A percentile compares a stretch with the other conserved stretches of the same genome.
Conservation (phyloP, 257 asterid genomes). For the Solanum pimpinellifolium region DNA sequence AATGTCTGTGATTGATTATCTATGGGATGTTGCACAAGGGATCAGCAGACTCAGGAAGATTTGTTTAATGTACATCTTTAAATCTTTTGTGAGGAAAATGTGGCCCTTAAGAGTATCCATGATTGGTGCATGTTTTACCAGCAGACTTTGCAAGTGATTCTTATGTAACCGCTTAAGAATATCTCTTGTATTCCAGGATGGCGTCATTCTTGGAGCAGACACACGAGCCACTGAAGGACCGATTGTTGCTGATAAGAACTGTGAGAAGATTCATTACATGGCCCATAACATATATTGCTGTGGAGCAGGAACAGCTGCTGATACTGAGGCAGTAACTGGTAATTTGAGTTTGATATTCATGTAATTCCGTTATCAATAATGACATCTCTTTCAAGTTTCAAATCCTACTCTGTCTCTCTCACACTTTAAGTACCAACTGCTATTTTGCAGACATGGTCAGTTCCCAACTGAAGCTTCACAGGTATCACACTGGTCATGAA, state of each 20-base stretch:
- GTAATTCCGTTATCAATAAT: background rate
- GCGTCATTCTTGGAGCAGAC: constrained; percentile 97
- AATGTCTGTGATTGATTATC: background rate
- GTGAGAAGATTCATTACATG: constrained; percentile 91
- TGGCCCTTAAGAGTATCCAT: background rate
- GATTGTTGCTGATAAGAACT: constrained; percentile 94
- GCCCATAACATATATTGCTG: constrained; percentile 77
- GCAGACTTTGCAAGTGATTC: background rate
- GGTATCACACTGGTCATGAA: constrained; percentile 83
- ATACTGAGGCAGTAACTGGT: constrained; percentile 95
- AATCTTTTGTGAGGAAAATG: background rate
- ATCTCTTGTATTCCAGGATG: constrained; percentile 49
- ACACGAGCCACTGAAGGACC: constrained; percentile 98
- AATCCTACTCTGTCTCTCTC: background rate
- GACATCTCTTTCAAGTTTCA: background rate
- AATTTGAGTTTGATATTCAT: background rate
- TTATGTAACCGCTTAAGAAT: background rate
- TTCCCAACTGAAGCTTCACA: constrained; percentile 82
- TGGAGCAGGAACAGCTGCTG: constrained; percentile 95
- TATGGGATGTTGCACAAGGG: background rate
- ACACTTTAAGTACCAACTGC: background rate
- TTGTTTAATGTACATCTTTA: background rate
- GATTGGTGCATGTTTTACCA: background rate
- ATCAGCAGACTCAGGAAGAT: background rate
- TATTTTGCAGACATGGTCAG: constrained; percentile 76